A percentile compares a stretch with the other conserved stretches of the same genome.
Evolutionary conservation across 2,329 filamentous ascomycete species (phyloP).

Genomic region (Pseudogymnoascus sp.): DNA sequence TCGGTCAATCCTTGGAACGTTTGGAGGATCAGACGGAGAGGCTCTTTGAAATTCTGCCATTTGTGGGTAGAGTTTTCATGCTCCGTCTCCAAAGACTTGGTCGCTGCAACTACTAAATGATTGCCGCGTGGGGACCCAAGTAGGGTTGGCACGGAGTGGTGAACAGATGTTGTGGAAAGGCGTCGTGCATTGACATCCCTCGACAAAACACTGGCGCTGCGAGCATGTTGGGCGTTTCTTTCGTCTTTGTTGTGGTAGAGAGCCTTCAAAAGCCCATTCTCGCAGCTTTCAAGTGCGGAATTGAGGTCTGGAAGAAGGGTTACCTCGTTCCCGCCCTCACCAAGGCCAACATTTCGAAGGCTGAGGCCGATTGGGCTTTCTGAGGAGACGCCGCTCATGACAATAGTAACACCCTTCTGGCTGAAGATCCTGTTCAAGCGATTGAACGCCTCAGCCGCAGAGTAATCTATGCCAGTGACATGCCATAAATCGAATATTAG

Average conservation of each 20-base stretch:
- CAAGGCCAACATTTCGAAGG: constrained; percentile 76
- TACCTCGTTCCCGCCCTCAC: constrained; percentile 63
- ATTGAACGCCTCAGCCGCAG: constrained; percentile 88
- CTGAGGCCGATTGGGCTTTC: constrained; percentile 68
- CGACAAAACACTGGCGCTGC: constrained; percentile 9
- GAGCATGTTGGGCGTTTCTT: constrained; percentile 29
- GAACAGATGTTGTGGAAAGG: constrained; percentile 31
- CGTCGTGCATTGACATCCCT: constrained; percentile 38
- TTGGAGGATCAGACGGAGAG: constrained; percentile 83
- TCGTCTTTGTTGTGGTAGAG: constrained; percentile 65
- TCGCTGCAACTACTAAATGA: constrained; percentile 71
- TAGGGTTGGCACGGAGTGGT: constrained; percentile 29
- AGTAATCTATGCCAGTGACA: constrained; percentile 91
- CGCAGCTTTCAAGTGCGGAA: constrained; percentile 84
- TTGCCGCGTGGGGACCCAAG: constrained; percentile 72
- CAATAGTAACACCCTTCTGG: constrained; percentile 68
- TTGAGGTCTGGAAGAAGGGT: constrained; percentile 84
- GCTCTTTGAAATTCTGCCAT: constrained; percentile 84
- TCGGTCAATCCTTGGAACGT: constrained; percentile 85
- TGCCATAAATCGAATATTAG: constrained; percentile 82
- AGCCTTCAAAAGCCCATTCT: constrained; percentile 83
- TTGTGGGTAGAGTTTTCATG: constrained; percentile 33
- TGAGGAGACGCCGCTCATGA: constrained; percentile 74
- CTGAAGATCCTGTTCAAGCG: constrained; percentile 79
- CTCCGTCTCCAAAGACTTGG: constrained; percentile 62